Conservation (phyloP, 2,329 filamentous ascomycete genomes). For the Fusarium torulosum region DNA sequence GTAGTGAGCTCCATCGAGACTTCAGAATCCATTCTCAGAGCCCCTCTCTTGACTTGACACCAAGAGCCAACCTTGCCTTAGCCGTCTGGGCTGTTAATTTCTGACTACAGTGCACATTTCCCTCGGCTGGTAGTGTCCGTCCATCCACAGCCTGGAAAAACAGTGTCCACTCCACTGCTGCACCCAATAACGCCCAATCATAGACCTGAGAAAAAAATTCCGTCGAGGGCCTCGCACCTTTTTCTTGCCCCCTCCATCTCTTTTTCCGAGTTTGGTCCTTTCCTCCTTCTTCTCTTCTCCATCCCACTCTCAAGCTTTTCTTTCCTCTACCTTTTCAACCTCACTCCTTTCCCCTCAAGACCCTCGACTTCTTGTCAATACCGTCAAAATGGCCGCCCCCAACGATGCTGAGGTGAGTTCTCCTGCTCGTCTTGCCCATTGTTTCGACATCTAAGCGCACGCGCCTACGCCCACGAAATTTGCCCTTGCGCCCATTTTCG, state of each 20-base stretch:
- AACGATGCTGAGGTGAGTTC: constrained; percentile 61
- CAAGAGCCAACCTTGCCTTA: constrained; percentile 1
- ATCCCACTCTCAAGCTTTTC: constrained; percentile 49
- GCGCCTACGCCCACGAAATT: constrained; percentile 43
- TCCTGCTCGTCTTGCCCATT: constrained; percentile 12
- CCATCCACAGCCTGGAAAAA: constrained; percentile 37
- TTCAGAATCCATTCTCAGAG: not conserved
- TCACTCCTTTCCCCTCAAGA: constrained; percentile 49
- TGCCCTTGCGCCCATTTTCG: constrained; percentile 49
- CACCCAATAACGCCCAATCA: constrained; percentile 53
- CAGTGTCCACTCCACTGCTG: constrained; percentile 49
- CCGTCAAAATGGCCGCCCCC: constrained; percentile 68
- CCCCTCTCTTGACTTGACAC: constrained; percentile 22
- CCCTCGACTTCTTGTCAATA: constrained; percentile 56
- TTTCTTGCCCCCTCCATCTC: constrained; percentile 51
- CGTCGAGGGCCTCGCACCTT: constrained; percentile 52
- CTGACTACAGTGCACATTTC: constrained; percentile 6
- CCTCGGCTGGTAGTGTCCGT: constrained; percentile 43
- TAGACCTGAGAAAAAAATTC: constrained; percentile 55
- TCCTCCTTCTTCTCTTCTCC: constrained; percentile 50
- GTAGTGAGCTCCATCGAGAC: constrained; percentile 26
- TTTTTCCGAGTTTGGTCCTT: constrained; percentile 46
- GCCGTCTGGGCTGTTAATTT: constrained; percentile 28
- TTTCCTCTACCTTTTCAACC: constrained; percentile 45
- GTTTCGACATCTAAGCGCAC: constrained; percentile 33